phyloP scores from a whole-genome alignment of 345 rosid species.

The Anacardium occidentale region DNA sequence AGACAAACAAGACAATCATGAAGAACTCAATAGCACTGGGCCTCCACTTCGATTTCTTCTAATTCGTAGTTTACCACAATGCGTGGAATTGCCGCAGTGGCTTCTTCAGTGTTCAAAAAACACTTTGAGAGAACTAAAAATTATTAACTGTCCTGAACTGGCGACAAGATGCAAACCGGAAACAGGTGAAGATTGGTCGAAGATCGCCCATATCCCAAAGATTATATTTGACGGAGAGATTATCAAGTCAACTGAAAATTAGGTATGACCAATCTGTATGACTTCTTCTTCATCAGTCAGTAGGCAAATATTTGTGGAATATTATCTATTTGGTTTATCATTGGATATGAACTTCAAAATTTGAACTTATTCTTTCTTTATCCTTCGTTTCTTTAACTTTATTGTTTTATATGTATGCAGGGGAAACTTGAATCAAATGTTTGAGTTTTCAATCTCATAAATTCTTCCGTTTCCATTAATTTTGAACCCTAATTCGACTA shows the following conservation, averaged over 20 bases:
- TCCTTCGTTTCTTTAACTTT: too few species aligned
- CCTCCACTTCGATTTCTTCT: conserved; percentile 17
- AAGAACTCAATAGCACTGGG: not conserved
- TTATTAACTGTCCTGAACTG: conserved; percentile 14
- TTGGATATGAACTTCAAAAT: too few species aligned
- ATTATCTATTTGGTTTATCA: not conserved
- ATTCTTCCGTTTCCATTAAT: too few species aligned
- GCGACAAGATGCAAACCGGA: conserved; percentile 9
- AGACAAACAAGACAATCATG: not conserved
- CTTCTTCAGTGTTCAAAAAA: conserved; percentile 16
- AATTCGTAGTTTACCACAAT: conserved; percentile 16
- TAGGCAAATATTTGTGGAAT: not conserved
- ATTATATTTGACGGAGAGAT: conserved; percentile 24
- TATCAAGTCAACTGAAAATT: not conserved
- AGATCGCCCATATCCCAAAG: conserved; percentile 25
- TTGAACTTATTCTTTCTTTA: too few species aligned
- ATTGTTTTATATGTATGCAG: too few species aligned
- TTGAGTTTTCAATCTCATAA: too few species aligned
- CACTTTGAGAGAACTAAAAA: conserved; percentile 21
- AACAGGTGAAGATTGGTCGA: conserved; percentile 29
- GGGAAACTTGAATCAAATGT: too few species aligned
- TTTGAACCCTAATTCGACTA: too few species aligned
- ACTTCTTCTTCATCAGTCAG: not conserved
- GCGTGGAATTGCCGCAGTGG: conserved; percentile 30
- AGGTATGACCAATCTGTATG: not conserved